These are phyloP conservation scores for Coemansia sp. DNA, from an alignment of 192 early-diverging fungal species.

Conservation along the genomic window DNA sequence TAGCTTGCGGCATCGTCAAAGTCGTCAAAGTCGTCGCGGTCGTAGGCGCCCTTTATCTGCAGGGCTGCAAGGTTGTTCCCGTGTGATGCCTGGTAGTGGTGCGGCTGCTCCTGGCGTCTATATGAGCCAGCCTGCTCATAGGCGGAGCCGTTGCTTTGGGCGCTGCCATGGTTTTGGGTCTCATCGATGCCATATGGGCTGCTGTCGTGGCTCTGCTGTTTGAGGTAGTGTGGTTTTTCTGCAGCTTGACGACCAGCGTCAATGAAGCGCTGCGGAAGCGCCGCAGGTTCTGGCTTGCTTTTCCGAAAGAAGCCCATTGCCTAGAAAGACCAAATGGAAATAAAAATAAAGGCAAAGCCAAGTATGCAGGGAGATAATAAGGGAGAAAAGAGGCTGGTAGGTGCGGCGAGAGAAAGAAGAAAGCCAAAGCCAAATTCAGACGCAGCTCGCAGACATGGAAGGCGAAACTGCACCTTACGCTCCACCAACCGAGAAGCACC, in stretches of 20 bases:
- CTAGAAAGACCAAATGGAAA: too few relatives aligned
- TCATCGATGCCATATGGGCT: neutral
- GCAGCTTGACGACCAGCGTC: slow-evolving; percentile 32
- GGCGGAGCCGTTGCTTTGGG: slow-evolving; percentile 2
- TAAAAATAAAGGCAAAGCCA: neutral
- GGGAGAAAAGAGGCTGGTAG: neutral
- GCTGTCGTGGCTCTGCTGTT: slow-evolving; percentile 7
- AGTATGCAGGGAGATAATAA: neutral
- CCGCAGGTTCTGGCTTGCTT: slow-evolving; percentile 17
- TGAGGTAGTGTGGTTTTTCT: slow-evolving; percentile 1
- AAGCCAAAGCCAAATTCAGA: too few relatives aligned
- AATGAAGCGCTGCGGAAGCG: slow-evolving; percentile 16
- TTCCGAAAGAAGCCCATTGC: slow-evolving; percentile 33
- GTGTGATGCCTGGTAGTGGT: slow-evolving; percentile 4
- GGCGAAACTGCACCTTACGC: too few relatives aligned
- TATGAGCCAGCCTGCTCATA: slow-evolving; percentile 1
- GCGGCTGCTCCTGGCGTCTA: neutral
- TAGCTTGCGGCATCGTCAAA: slow-evolving; percentile 55
- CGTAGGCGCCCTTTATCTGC: slow-evolving; percentile 12
- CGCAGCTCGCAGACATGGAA: too few relatives aligned
- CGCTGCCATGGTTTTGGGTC: neutral
- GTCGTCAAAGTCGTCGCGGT: slow-evolving; percentile 22
- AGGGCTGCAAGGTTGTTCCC: slow-evolving; percentile 16
- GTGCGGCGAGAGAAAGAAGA: neutral
- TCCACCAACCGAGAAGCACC: too few relatives aligned